Percentiles rank a stretch among this genome's conserved stretches.
Evolutionary conservation across 805 yeast genomes (phyloP).

Genomic region (Lipomyces japonicus): DNA sequence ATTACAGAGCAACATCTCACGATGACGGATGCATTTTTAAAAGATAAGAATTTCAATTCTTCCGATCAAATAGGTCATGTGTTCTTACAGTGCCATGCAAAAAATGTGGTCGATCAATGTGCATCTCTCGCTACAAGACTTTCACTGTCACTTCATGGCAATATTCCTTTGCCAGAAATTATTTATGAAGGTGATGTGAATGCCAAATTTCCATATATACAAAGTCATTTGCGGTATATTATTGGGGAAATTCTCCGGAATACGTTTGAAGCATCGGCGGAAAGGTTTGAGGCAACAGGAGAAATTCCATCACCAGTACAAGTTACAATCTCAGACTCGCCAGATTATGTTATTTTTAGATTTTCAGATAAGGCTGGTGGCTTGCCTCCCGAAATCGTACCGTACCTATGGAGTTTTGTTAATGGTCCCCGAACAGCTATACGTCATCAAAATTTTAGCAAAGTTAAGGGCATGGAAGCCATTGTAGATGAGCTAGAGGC

Average conservation of each 20-base stretch:
- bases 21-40: conserved; percentile 58
- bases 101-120: conserved; percentile 58
- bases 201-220: conserved; percentile 75
- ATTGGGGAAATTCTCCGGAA: conserved; percentile 86
- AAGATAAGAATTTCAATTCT: conserved; percentile 45
- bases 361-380: conserved; percentile 94
- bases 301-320: conserved; percentile 48
- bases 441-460: conserved; percentile 34
- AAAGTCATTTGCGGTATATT: conserved; percentile 79
- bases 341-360: conserved; percentile 66
- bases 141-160: conserved; percentile 49
- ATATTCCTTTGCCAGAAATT: conserved; percentile 64
- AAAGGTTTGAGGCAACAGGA: conserved; percentile 38
- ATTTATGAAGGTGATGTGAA: conserved; percentile 64
- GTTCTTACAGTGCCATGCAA: conserved; percentile 72
- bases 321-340: conserved; percentile 67
- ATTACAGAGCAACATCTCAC: conserved; percentile 89
- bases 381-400: conserved; percentile 53
- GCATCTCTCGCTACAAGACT: conserved; percentile 52
- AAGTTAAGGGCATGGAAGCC: conserved; percentile 37
- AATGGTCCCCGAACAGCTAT: conserved; percentile 31
- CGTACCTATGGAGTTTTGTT: conserved; percentile 74
- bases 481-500: conserved; percentile 33
- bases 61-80: conserved; percentile 61
- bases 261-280: conserved; percentile 75